phyloP scores from a whole-genome alignment of 2,329 filamentous ascomycete species.

The Beauveria pseudobassiana region DNA sequence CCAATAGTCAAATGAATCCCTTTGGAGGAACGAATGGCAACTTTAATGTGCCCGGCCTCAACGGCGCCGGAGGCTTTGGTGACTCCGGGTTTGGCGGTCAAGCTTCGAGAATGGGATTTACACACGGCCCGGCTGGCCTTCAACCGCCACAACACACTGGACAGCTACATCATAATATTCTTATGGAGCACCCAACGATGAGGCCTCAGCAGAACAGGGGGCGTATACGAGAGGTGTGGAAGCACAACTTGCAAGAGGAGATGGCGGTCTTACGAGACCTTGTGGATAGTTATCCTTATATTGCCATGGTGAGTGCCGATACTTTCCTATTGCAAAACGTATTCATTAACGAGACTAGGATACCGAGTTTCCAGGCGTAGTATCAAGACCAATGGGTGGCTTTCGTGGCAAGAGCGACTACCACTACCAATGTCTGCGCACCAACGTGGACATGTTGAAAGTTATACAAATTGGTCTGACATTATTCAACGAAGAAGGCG shows the following conservation, averaged over 20 bases:
- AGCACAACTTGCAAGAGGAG: conserved; percentile 82
- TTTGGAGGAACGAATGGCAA: conserved; percentile 51
- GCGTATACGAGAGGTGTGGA: conserved; percentile 94
- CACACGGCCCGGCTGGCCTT: conserved; percentile 49
- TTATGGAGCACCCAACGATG: conserved; percentile 36
- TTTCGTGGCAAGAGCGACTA: conserved; percentile 96
- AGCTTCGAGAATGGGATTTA: conserved; percentile 81
- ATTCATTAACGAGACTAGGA: conserved; percentile 52
- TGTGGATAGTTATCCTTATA: conserved; percentile 87
- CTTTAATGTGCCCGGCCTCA: conserved; percentile 51
- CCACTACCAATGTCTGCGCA: conserved; percentile 94
- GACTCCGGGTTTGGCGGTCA: conserved; percentile 75
- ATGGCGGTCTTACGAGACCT: conserved; percentile 77
- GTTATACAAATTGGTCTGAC: conserved; percentile 96
- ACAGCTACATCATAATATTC: conserved; percentile 32
- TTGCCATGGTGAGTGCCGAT: conserved; percentile 69
- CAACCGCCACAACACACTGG: conserved; percentile 51
- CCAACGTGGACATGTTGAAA: conserved; percentile 94
- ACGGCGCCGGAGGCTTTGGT: conserved; percentile 50
- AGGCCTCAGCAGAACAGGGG: conserved; percentile 57
- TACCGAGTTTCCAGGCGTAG: conserved; percentile 96
- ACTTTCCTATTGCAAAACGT: neutral
- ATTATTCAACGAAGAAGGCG: conserved; percentile 83
- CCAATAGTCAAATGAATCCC: conserved; percentile 59
- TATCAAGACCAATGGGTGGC: conserved; percentile 87